These are phyloP conservation scores for Barnettozyma vustinii DNA, from an alignment of 805 yeast species.

Conservation along the genomic window DNA sequence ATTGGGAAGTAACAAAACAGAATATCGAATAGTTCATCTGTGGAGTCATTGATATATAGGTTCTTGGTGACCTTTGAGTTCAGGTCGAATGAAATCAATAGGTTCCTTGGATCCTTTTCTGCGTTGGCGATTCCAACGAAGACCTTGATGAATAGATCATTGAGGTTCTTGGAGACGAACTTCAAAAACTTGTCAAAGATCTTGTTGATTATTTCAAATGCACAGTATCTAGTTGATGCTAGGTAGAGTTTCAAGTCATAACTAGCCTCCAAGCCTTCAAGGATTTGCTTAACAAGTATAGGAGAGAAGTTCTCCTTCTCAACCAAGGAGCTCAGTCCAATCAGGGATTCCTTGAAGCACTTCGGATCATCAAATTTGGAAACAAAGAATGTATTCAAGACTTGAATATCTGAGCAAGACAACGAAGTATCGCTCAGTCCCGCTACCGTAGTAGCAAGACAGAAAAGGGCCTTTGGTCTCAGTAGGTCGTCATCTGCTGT, in stretches of 20 bases:
- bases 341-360: constrained; percentile 45
- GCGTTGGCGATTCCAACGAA: constrained; percentile 72
- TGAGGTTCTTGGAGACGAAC: constrained; percentile 16
- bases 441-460: constrained; percentile 35
- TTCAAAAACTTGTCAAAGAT: constrained; percentile 29
- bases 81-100: constrained; percentile 62
- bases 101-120: constrained; percentile 92
- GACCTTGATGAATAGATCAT: constrained; percentile 43
- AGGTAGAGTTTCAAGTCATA: constrained; percentile 55
- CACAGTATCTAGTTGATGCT: constrained; percentile 56
- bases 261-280: constrained; percentile 31
- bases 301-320: constrained; percentile 44
- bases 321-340: constrained; percentile 49
- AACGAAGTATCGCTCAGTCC: constrained; percentile 27
- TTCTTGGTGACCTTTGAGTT: constrained; percentile 40
- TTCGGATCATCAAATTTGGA: constrained; percentile 64
- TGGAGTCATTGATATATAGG: constrained; percentile 34
- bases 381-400: constrained; percentile 45
- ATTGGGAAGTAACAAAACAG: constrained; percentile 96
- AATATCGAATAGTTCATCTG: constrained; percentile 77
- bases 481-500: constrained; percentile 52
- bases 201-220: constrained; percentile 45
- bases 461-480: constrained; percentile 44
- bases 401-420: constrained; percentile 34
- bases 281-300: constrained; percentile 31